Evolutionary conservation across 768 basidiomycete species (phyloP).

Genomic region (Dioszegia hungarica): DNA sequence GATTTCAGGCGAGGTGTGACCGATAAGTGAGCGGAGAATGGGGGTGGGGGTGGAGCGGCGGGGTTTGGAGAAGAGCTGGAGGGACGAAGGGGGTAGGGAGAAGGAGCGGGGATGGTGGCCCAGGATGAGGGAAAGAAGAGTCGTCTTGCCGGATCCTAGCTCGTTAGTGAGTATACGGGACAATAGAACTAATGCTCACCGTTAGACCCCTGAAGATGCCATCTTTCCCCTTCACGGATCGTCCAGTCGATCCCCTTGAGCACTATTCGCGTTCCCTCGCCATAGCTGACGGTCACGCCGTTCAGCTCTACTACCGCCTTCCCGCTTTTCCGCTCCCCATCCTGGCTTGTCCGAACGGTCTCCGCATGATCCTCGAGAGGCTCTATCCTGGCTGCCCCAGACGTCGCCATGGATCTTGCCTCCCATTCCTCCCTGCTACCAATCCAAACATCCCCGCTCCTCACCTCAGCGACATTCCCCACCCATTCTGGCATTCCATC

Average conservation of each 20-base stretch:
- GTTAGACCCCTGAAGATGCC: constrained; percentile 86
- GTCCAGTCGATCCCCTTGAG: constrained; percentile 76
- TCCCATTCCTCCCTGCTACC: constrained; percentile 57
- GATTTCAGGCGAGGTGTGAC: constrained; percentile 81
- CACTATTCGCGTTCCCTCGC: constrained; percentile 62
- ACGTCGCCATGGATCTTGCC: constrained; percentile 7
- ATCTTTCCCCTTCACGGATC: constrained; percentile 72
- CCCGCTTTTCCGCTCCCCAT: constrained; percentile 21
- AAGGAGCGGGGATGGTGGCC: constrained; percentile 96
- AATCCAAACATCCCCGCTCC: constrained; percentile 52
- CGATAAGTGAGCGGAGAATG: constrained; percentile 60
- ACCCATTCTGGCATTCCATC: constrained; percentile 43
- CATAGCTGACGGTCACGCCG: constrained; percentile 68
- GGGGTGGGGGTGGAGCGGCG: constrained; percentile 67
- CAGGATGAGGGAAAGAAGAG: constrained; percentile 78
- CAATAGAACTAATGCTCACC: constrained; percentile 53
- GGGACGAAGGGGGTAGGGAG: constrained; percentile 57
- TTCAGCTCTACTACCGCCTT: constrained; percentile 60
- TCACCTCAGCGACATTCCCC: constrained; percentile 41
- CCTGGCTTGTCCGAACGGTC: not conserved
- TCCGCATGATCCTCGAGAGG: not conserved
- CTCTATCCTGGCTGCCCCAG: not conserved
- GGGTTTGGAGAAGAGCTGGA: constrained; percentile 61
- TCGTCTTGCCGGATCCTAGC: constrained; percentile 91
- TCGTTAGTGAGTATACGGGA: not conserved